Base-by-base conservation (phyloP, 108 stramenopile genomes). In the Nitzschia palea region DNA sequence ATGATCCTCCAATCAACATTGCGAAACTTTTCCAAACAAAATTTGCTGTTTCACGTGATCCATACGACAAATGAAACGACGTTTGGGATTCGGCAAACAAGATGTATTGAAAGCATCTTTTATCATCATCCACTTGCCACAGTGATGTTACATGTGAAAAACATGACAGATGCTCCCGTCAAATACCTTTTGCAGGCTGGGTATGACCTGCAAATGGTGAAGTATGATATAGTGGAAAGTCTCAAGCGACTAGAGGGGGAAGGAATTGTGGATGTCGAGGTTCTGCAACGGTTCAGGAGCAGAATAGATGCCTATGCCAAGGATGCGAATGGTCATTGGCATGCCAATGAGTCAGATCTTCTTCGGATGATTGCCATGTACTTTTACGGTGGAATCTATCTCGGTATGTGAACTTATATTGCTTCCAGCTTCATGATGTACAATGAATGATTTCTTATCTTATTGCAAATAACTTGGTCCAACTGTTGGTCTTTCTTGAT, bases 11-110 rank as follows among this genome's bases (percentile, higher is more conserved):
- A n/a, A n/a, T n/a, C n/a, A n/a, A n/a, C n/a, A n/a, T n/a, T n/a
- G n/a, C n/a, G n/a, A n/a, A n/a, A n/a, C n/a, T n/a, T n/a, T n/a
- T n/a, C n/a, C n/a, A n/a, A n/a, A n/a, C n/a, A n/a, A n/a, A n/a
- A n/a, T n/a, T 40, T 40, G 12, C 47, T 56, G 23, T 56, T 56
- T 56, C 55, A 56, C 31, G 31, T 56, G 3, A 32, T 56, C 20
- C 55, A 56, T 20, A 56, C 55, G 1, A 56, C 55, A 31, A 56
- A 56, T 31, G 55, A 56, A 31, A 3, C 30, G 1, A 34, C 14
- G 1, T 56, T 56, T 34, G 33, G 30, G 14, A 34, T 12, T 17
- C n/a, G 2, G 32, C 29, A 56, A 1, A 56, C 17, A 20, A 18
- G 33, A 15, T 31, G 55, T 5, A 33, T 56, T 28, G 55, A 56